These are phyloP conservation scores for Morella rubra DNA, from an alignment of 306 rosid genomes.

Conservation along the genomic window DNA sequence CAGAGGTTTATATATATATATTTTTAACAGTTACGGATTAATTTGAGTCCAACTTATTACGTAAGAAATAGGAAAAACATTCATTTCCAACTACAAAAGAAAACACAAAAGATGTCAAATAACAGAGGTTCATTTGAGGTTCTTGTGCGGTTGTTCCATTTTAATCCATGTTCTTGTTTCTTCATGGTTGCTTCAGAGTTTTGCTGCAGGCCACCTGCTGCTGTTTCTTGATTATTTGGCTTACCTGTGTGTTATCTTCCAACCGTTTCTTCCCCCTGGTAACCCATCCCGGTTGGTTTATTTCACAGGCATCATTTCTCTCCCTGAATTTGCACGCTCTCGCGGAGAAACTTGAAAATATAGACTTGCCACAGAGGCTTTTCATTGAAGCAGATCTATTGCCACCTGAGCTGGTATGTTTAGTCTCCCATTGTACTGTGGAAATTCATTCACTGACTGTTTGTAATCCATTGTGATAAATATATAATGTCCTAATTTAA, in stretches of 20 bases:
- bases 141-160: background rate
- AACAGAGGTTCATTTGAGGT: background rate
- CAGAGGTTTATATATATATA: background rate
- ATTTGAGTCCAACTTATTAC: too few relatives aligned
- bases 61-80: too few relatives aligned
- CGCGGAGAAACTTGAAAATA: conserved; percentile 64
- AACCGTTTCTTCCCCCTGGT: conserved; percentile 6
- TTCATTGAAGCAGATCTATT: conserved; percentile 70
- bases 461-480: background rate
- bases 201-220: background rate
- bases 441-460: conserved; percentile 15
- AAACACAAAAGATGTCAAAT: too few relatives aligned
- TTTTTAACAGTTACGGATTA: too few relatives aligned
- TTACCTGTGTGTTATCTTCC: conserved; percentile 16
- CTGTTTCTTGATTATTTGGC: background rate
- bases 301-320: conserved; percentile 65
- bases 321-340: conserved; percentile 74
- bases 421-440: conserved; percentile 19
- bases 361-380: conserved; percentile 71
- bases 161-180: background rate
- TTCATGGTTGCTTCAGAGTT: background rate
- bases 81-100: too few relatives aligned
- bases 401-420: conserved; percentile 72
- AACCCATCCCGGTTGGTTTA: conserved; percentile 23
- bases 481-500: background rate